Base-by-base conservation (phyloP, 345 rosid species). In the Stellera chamaejasme region DNA sequence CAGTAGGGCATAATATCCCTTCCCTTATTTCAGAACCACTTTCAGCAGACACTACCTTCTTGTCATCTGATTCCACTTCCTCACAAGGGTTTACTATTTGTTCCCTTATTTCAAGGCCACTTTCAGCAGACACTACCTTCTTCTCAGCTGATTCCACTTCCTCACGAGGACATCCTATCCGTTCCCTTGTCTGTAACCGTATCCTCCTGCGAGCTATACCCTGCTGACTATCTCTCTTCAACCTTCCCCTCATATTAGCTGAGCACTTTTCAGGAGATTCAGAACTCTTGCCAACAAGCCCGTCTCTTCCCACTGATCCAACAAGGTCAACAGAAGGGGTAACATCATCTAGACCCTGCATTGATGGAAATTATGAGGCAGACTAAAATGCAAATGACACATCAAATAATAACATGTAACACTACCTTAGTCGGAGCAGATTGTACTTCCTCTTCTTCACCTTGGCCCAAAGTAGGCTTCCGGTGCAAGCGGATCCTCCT, bases 401-500 rank as follows among this genome's bases (percentile, higher is more conserved):
- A 26, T 16, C 45, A 39, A 45, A 23, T 10, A 16, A 27, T 50
- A 49, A 61, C 5, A 32, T 16, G 58, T 52, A 27, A 57, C 5
- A 50, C 48, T 70, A 84, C 96, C 88, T 78, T 69, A 23, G 74
- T 72, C 43, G 13, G 39, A 48, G 60, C 64, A 45, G 79, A 73
- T 57, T 75, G 75, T 6, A 59, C 75, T 61, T 77, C 80, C 42
- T 74, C 79, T 69, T 75, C 79, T 59, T 75, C 75, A 27, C 61
- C 44, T 48, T 27, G 4, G 57, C 56, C 56, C 15, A 48, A 27
- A 51, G 56, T 25, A n/a, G 0, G 13, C 39, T 58, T 58, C 25
- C 50, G 45, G 65, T 66, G 83, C 65, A 91, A 61, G 12, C 64
- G 84, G 60, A 88, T 54, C 72, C 92, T 83, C 67, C 88, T 77